Evolutionary conservation across 352 stramenopile species (phyloP), one percentile per base, ranked within the genome.

Genomic region (Pythium folliculosum): DNA sequence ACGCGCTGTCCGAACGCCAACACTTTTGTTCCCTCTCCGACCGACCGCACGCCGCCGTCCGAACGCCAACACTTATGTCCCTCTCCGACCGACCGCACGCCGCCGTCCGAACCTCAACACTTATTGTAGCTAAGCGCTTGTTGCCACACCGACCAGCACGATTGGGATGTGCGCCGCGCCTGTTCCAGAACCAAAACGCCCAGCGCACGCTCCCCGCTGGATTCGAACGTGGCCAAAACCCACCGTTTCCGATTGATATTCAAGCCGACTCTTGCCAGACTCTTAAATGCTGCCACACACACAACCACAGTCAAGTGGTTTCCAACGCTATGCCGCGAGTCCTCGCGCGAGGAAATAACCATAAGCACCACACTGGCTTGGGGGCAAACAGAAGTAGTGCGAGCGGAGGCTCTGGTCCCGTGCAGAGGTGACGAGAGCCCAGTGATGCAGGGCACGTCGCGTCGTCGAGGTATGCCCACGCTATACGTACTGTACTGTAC

Each of bases 161-260:
- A 5, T 35, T 49, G 13, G 8, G 9, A 35, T 32, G 35, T 17
- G 32, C 35, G 35, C 6, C 19, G 25, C 44, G 13, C 22, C 17
- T 47, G 16, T 57, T 65, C 45, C 45, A 57, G 27, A 65, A 56
- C n/a, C 45, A 56, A 65, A 65, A 57, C 58, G 16, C 22, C 17
- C 37, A 13, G 10, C 37, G 14, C 23, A 38, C 23, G 21, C 27
- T 22, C 19, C 5, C 5, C 25, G 5, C 10, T 30, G 14, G 40
- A 56, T 56, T 27, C 50, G 50, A 56, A 17, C 25, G 10, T 44
- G 50, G 14, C 50, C 50, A 43, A 25, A 45, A 12, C 38, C 44
- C 5, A 16, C n/a, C 19, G 44, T 4, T 10, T 27, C 6, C 16
- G 8, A 4, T 30, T 14, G 44, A 4, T 50, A 47, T 19, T 1